These are phyloP conservation scores for Dissophora globulifera DNA, from an alignment of 192 early-diverging fungal species.

Conservation along the genomic window DNA sequence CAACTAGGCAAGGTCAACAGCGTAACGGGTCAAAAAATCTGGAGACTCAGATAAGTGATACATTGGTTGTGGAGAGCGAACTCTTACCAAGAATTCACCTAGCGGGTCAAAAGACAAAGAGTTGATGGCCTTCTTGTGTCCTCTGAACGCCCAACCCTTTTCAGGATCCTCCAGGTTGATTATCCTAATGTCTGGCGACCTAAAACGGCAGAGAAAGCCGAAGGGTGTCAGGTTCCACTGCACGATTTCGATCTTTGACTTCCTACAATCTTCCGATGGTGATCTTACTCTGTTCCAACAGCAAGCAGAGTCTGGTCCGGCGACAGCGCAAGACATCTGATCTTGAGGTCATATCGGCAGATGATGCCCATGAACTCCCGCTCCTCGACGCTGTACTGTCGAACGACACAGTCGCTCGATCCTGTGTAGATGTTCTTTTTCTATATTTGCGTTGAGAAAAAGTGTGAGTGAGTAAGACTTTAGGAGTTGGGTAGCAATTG, in stretches of 20 bases:
- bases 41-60: too few relatives aligned
- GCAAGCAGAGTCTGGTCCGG: constrained; percentile 17
- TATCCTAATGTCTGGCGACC: constrained; percentile 27
- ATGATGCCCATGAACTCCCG: constrained; percentile 17
- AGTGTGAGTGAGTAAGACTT: too few relatives aligned
- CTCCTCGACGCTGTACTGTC: constrained; percentile 12
- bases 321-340: constrained; percentile 38
- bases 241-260: neutral
- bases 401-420: constrained; percentile 15
- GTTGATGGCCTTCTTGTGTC: constrained; percentile 48
- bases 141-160: constrained; percentile 29
- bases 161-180: constrained; percentile 41
- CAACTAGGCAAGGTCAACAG: too few relatives aligned
- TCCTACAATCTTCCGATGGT: too few relatives aligned
- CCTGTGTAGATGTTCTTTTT: constrained; percentile 18
- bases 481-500: too few relatives aligned
- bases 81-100: constrained; percentile 35
- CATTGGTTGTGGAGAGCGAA: too few relatives aligned
- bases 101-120: constrained; percentile 35
- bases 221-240: neutral
- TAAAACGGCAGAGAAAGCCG: neutral
- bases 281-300: constrained; percentile 44
- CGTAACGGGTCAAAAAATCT: too few relatives aligned
- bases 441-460: neutral
- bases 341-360: constrained; percentile 10